A percentile compares a stretch with the other conserved stretches of the same genome.
Conservation (phyloP, 352 stramenopile species). For the Pythium aphanidermatum region DNA sequence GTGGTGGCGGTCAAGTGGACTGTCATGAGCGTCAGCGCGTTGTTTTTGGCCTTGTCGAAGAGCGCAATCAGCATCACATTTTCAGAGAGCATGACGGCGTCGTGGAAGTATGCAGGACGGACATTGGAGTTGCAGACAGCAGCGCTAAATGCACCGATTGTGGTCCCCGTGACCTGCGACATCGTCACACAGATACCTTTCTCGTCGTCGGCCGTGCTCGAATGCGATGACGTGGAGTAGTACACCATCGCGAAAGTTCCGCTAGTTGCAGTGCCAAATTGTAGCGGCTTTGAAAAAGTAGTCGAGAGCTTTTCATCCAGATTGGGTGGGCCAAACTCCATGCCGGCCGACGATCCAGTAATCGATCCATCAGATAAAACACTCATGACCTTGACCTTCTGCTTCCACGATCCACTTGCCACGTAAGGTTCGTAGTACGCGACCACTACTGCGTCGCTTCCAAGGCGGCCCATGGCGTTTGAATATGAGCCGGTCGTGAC, state of each 20-base stretch:
- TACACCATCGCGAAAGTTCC: constrained; percentile 46
- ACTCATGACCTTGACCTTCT: constrained; percentile 32
- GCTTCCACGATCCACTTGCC: constrained; percentile 13
- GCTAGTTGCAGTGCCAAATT: constrained; percentile 19
- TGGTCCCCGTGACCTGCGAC: constrained; percentile 8
- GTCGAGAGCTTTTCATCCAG: constrained; percentile 6
- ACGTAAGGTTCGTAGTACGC: constrained; percentile 42
- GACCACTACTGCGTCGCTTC: constrained; percentile 30
- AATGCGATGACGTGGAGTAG: constrained; percentile 23
- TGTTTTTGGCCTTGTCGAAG: constrained; percentile 48
- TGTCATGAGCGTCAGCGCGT: constrained; percentile 42
- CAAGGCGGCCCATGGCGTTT: constrained; percentile 36
- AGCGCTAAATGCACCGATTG: constrained; percentile 22
- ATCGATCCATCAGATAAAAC: constrained; percentile 28
- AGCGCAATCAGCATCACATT: constrained; percentile 39
- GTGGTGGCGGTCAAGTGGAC: constrained; percentile 18
- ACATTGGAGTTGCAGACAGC: constrained; percentile 40
- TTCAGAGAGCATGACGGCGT: constrained; percentile 41
- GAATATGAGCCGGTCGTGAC: constrained; percentile 23
- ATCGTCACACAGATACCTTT: constrained; percentile 44
- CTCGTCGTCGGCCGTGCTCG: background rate
- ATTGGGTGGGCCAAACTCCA: constrained; percentile 32
- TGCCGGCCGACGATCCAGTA: constrained; percentile 21
- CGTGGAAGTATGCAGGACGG: constrained; percentile 28
- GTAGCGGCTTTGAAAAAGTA: constrained; percentile 33